Conservation (phyloP, 108 stramenopile species). For the Pseudonitzschia delicatissima region DNA sequence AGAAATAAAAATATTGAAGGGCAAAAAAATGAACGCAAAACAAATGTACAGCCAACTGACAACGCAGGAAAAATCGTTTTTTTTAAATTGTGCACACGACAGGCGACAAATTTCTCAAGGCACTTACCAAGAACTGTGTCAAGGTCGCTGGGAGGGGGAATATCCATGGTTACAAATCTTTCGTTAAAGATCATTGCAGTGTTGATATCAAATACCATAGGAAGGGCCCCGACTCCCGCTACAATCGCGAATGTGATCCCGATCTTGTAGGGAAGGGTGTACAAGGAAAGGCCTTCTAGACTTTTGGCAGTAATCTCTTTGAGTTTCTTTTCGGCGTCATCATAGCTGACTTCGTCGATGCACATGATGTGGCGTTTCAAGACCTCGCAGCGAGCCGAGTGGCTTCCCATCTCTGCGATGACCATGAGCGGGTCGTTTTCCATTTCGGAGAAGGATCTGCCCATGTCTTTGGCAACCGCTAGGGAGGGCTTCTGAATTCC, state of each 20-base stretch:
- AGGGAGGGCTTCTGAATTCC: slow-evolving; percentile 21
- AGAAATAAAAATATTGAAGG: no score
- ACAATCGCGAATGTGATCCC: slow-evolving; percentile 54
- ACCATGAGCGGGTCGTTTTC: slow-evolving; percentile 49
- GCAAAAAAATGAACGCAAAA: not conserved
- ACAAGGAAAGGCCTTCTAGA: slow-evolving; percentile 48
- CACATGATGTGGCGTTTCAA: slow-evolving; percentile 66
- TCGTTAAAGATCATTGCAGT: slow-evolving; percentile 84
- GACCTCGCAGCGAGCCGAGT: slow-evolving; percentile 47
- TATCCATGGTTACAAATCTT: slow-evolving; percentile 74
- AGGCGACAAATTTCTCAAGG: no score
- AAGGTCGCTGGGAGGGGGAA: slow-evolving; percentile 74
- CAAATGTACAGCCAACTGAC: no score
- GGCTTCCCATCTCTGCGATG: slow-evolving; percentile 44
- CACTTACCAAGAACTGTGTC: slow-evolving; percentile 44
- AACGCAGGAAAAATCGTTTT: no score
- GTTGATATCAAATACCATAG: slow-evolving; percentile 68
- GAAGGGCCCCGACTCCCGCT: slow-evolving; percentile 53
- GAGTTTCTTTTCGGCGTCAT: slow-evolving; percentile 35
- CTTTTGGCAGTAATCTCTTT: slow-evolving; percentile 45
- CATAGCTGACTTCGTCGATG: slow-evolving; percentile 41
- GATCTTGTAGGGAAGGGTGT: slow-evolving; percentile 62
- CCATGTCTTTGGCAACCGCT: slow-evolving; percentile 37
- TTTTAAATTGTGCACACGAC: no score
- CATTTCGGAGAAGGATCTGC: slow-evolving; percentile 38